Evolutionary conservation across 2,329 filamentous ascomycete species (phyloP), one percentile per base, ranked within the genome.

Genomic region (Cadophora malorum): DNA sequence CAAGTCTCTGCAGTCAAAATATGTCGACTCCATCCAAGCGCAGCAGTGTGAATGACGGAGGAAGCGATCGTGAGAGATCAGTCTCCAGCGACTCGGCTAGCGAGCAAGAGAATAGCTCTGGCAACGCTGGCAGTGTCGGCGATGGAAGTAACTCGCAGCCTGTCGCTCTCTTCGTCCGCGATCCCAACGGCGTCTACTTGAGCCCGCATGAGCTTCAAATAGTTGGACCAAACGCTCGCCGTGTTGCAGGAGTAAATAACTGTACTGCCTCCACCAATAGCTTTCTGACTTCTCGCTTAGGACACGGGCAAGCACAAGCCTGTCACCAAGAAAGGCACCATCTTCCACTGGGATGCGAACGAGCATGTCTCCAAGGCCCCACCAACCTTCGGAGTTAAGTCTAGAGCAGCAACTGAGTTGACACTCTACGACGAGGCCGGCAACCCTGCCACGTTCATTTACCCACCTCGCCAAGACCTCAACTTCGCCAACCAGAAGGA

Each of bases 341-440:
- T 31, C 14, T 59, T 59, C n/a, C 55, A 59, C 9, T 59, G 55
- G 55, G 35, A 41, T 59, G 33, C 31, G 4, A 59, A 59, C 16
- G 35, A 21, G 12, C 55, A 59, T 9, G 9, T 59, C 21, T 38
- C 55, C n/a, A 41, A 59, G n/a, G 55, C 21, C 4, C n/a, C 55
- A 19, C 55, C 55, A 41, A 23, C 31, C 7, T 19, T 59, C 2
- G 55, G 55, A 59, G 55, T 59, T n/a, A 41, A 38, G 55, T 41
- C 31, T 3, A 41, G 33, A 16, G 33, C 8, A 3, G 33, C 35
- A 10, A 59, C 35, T 2, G 55, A 38, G 33, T 1, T 59, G 35
- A 59, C n/a, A 1, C 35, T 59, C n/a, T 14, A 23, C n/a, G 55
- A 59, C 25, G 35, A 38, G n/a, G 19, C 3, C 5, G 55, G 55